Conservation (phyloP, 805 yeast genomes). For the Hanseniaspora hatyaiensis region DNA sequence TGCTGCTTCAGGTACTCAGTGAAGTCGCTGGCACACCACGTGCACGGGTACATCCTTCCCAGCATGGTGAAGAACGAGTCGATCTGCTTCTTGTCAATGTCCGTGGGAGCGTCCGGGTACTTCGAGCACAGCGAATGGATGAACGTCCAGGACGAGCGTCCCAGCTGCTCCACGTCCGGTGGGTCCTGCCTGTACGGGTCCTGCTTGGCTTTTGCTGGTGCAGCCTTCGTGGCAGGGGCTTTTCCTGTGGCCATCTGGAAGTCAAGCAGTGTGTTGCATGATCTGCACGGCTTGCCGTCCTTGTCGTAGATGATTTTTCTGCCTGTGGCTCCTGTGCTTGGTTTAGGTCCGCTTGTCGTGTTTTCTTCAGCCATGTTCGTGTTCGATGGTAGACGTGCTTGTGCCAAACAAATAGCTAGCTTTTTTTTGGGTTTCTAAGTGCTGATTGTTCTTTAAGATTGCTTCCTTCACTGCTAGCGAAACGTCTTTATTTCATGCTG, state of each 20-base stretch:
- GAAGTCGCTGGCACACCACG: slow-evolving; percentile 86
- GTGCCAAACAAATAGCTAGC: not conserved
- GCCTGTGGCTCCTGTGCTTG: slow-evolving; percentile 8
- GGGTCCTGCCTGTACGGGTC: slow-evolving; percentile 74
- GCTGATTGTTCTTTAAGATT: no score
- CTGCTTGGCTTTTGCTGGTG: slow-evolving; percentile 33
- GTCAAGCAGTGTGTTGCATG: slow-evolving; percentile 74
- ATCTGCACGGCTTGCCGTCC: slow-evolving; percentile 90
- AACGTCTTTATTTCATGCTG: no score
- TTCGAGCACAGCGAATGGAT: slow-evolving; percentile 82
- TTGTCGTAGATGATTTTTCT: slow-evolving; percentile 43
- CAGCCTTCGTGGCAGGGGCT: slow-evolving; percentile 22
- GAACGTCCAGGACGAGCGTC: slow-evolving; percentile 84
- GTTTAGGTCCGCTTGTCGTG: not conserved
- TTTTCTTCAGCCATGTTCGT: not conserved
- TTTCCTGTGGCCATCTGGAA: slow-evolving; percentile 51
- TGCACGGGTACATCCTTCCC: slow-evolving; percentile 80
- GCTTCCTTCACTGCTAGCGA: no score
- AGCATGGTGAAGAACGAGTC: slow-evolving; percentile 55
- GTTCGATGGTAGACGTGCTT: not conserved
- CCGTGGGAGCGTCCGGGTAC: slow-evolving; percentile 62
- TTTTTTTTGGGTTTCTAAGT: no score
- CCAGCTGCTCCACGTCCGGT: slow-evolving; percentile 72
- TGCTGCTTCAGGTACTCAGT: slow-evolving; percentile 44
- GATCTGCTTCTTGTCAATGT: slow-evolving; percentile 58